Percentiles rank a stretch among this genome's conserved stretches.
These are phyloP conservation scores for Kuraishia floccosa DNA, from an alignment of 805 yeast species.

Conservation along the genomic window DNA sequence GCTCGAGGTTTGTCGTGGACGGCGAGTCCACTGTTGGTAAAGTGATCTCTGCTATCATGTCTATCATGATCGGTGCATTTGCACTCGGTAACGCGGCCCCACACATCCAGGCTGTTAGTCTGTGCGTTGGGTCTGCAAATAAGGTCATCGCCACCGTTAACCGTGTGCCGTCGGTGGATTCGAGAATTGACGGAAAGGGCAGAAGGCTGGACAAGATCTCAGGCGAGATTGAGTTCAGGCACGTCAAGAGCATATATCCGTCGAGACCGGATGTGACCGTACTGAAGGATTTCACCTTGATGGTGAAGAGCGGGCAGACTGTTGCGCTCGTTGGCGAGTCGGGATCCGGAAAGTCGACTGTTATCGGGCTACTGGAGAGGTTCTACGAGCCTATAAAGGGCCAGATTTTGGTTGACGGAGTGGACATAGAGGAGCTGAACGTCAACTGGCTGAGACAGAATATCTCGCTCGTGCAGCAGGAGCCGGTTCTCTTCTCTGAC, in stretches of 20 bases:
- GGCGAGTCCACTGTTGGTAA: constrained; percentile 9
- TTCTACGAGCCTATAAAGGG: constrained; percentile 41
- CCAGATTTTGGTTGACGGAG: too few species aligned
- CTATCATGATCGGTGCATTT: constrained; percentile 29
- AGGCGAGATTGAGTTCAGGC: constrained; percentile 48
- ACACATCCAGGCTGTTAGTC: constrained; percentile 19
- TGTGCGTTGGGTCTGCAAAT: constrained; percentile 26
- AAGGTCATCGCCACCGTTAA: constrained; percentile 29
- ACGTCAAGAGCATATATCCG: constrained; percentile 71
- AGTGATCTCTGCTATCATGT: constrained; percentile 18
- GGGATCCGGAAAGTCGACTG: constrained; percentile 87
- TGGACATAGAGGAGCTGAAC: constrained; percentile 34
- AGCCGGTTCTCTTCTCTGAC: constrained; percentile 62
- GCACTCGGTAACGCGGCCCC: constrained; percentile 28
- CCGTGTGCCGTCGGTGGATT: constrained; percentile 24
- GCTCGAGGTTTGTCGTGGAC: constrained; percentile 21
- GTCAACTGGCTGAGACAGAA: constrained; percentile 34
- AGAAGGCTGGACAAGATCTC: constrained; percentile 23
- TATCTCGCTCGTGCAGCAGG: constrained; percentile 68
- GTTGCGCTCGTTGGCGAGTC: constrained; percentile 76
- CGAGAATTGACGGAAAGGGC: constrained; percentile 32
- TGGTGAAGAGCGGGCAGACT: constrained; percentile 31
- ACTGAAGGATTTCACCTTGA: constrained; percentile 30
- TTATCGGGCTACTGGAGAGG: constrained; percentile 43
- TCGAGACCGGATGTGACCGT: constrained; percentile 60